Base-by-base conservation (phyloP, 805 yeast genomes). In the Wickerhamiella lipophila region DNA sequence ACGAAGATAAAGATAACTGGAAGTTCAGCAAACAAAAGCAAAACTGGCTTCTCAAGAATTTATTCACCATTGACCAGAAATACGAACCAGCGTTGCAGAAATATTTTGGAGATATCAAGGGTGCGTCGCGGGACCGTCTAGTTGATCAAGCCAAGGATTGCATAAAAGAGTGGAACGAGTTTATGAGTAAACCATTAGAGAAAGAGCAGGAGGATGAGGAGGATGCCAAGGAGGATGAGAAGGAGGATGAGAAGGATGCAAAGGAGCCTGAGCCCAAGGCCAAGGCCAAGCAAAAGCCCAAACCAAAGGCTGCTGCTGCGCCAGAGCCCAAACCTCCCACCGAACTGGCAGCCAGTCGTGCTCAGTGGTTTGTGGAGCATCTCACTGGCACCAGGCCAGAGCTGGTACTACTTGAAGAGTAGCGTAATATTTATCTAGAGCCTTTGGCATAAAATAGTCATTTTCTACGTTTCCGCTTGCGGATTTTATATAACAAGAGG, bases 21-120 rank as follows among this genome's bases (percentile, higher is more conserved):
- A 84, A 84, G 67, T 84, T 84, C 62, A 79, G 86, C 51, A 84
- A 84, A 58, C 88, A 80, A 68, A 83, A 84, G 55, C 94, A 84
- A 64, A 83, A 83, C 60, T 84, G 94, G 94, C 71, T 84, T 39
- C 65, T 84, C 54, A 78, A 77, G 58, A 78, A 83, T 60, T 63
- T 81, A 27, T 70, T 55, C 49, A 50, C 66, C 45, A 53, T 56
- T 21, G 81, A 79, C 2, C 67, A 65, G 0, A 65, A 68, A 8
- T 83, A 81, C 58, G 77, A 73, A 46, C 64, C 60, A 1, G 73
- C 75, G 23, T 62, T 83, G 50, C 52, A 68, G 12, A 60, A 58
- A 5, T 83, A 83, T 56, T 60, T 82, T 16, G 69, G 65, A 16
- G 81, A 81, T 0, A 59, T 83, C 23, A 81, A 80, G 61, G 94